A percentile compares a stretch with the other conserved stretches of the same genome.
These are phyloP conservation scores for Immersiella caudata DNA, from an alignment of 495 filamentous ascomycete species.

Conservation along the genomic window DNA sequence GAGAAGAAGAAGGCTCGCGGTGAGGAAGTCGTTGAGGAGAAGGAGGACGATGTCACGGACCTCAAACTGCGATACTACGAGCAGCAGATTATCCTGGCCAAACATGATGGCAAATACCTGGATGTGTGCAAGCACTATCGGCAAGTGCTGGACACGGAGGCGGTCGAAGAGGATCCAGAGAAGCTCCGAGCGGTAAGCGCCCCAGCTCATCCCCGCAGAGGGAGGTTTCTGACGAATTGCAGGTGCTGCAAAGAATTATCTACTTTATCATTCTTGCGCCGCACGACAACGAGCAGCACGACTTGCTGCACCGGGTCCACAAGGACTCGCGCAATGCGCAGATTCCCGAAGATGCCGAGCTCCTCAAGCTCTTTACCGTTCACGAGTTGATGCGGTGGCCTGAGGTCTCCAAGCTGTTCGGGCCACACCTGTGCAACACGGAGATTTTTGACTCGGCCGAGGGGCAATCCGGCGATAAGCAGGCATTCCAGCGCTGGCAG, in stretches of 20 bases:
- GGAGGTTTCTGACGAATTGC: slow-evolving; percentile 41
- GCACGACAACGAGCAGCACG: slow-evolving; percentile 98
- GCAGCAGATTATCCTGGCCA: slow-evolving; percentile 90
- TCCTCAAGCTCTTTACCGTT: slow-evolving; percentile 91
- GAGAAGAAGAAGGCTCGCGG: slow-evolving; percentile 77
- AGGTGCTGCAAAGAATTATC: slow-evolving; percentile 87
- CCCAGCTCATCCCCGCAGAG: background rate
- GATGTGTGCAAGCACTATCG: slow-evolving; percentile 97
- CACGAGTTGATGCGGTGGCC: slow-evolving; percentile 99
- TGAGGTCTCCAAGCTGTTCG: slow-evolving; percentile 81
- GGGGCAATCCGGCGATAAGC: slow-evolving; percentile 66
- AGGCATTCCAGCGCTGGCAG: slow-evolving; percentile 82
- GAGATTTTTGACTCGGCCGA: slow-evolving; percentile 78
- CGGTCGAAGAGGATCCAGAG: slow-evolving; percentile 83
- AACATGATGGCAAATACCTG: slow-evolving; percentile 96
- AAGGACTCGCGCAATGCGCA: slow-evolving; percentile 67
- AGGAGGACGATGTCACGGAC: slow-evolving; percentile 91
- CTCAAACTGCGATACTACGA: slow-evolving; percentile 95
- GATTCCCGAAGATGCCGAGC: slow-evolving; percentile 71
- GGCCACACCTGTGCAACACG: slow-evolving; percentile 82
- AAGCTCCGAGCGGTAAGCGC: slow-evolving; percentile 78
- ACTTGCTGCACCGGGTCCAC: slow-evolving; percentile 91
- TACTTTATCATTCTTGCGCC: slow-evolving; percentile 97
- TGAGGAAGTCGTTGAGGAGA: slow-evolving; percentile 74
- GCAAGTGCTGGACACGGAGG: slow-evolving; percentile 92